phyloP scores from a whole-genome alignment of 352 stramenopile genomes.

The Phytopythium kandeliae region DNA sequence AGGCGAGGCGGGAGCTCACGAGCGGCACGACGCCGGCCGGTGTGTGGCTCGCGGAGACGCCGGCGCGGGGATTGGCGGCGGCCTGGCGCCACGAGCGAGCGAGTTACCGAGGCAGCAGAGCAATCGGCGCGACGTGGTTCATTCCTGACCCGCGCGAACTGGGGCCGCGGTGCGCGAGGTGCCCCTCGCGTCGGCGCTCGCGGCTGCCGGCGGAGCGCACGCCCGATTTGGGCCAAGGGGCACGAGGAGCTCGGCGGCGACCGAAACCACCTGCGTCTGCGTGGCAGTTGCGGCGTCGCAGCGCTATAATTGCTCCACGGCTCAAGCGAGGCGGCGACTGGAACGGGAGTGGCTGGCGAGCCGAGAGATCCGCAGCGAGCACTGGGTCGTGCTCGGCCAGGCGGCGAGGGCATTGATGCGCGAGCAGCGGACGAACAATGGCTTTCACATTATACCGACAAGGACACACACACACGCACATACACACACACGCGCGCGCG shows the following conservation, averaged over 20 bases:
- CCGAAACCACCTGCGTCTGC: background rate
- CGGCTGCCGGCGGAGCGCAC: conserved; percentile 5
- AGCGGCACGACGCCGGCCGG: background rate
- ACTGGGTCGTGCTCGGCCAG: no score
- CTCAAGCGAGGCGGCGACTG: no score
- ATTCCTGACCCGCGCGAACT: background rate
- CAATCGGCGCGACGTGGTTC: background rate
- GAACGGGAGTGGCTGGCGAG: no score
- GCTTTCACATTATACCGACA: conserved; percentile 4
- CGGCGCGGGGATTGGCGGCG: no score
- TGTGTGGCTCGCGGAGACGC: no score
- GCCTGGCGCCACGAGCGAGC: background rate
- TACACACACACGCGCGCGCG: background rate
- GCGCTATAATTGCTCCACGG: no score
- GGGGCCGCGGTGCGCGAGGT: background rate
- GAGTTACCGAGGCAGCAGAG: background rate
- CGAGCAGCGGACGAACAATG: background rate
- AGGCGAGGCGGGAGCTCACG: background rate
- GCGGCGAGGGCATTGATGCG: no score
- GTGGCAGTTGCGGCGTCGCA: no score
- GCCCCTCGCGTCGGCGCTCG: background rate
- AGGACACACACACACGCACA: background rate
- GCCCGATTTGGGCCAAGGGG: background rate
- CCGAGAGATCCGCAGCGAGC: no score
- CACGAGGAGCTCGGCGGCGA: background rate